phyloP scores from a whole-genome alignment of 2,329 filamentous ascomycete genomes.

The Aschersonia sp. region DNA sequence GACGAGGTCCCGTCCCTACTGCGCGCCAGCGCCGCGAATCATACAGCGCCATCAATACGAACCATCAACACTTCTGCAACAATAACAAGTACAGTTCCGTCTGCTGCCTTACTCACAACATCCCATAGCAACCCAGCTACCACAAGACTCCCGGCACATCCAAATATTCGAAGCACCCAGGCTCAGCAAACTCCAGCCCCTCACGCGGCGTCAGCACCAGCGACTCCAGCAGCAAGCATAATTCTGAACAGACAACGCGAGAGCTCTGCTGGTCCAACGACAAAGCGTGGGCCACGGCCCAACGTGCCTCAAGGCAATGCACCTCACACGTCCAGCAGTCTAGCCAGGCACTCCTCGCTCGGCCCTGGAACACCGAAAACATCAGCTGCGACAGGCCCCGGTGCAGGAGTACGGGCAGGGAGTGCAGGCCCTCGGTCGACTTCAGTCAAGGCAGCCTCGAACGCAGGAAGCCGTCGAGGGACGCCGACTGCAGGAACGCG shows the following conservation, averaged over 20 bases:
- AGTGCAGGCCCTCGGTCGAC: slow-evolving; percentile 43
- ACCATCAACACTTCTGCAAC: slow-evolving; percentile 27
- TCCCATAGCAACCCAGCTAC: slow-evolving; percentile 24
- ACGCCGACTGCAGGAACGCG: slow-evolving; percentile 28
- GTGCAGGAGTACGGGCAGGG: slow-evolving; percentile 31
- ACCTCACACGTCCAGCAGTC: slow-evolving; percentile 37
- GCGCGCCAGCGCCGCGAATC: slow-evolving; percentile 41
- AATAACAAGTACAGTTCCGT: slow-evolving; percentile 12
- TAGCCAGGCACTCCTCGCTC: slow-evolving; percentile 47
- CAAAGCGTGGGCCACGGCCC: slow-evolving; percentile 37
- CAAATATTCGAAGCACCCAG: slow-evolving; percentile 34
- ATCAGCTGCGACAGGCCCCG: slow-evolving; percentile 10
- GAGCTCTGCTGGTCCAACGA: slow-evolving; percentile 44
- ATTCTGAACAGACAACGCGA: slow-evolving; percentile 41
- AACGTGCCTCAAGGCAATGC: slow-evolving; percentile 31
- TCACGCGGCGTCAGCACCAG: slow-evolving; percentile 40
- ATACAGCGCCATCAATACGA: slow-evolving; percentile 23
- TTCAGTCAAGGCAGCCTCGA: slow-evolving; percentile 27
- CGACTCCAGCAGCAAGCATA: slow-evolving; percentile 45
- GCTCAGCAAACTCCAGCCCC: slow-evolving; percentile 21
- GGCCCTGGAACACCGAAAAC: slow-evolving; percentile 48
- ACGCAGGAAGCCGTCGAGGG: slow-evolving; percentile 29
- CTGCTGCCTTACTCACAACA: slow-evolving; percentile 11
- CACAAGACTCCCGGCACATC: slow-evolving; percentile 25
- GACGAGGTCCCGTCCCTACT: slow-evolving; percentile 49